Evolutionary conservation across 2,329 filamentous ascomycete species (phyloP), one percentile per base, ranked within the genome.

Genomic region (Pyrenophora graminea): DNA sequence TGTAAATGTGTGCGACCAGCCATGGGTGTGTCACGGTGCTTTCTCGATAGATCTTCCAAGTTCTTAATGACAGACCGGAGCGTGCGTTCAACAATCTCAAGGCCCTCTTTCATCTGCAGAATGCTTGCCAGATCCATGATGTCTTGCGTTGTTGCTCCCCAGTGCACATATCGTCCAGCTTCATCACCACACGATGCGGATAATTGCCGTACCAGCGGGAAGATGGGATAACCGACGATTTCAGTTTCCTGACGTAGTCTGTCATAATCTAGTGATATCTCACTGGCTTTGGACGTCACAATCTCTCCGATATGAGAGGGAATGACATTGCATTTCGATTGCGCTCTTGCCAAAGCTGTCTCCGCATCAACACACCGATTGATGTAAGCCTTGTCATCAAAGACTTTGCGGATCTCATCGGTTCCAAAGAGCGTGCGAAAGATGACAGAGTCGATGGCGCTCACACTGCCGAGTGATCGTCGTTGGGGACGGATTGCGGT

Each of bases 101-200:
- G 66, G 0, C 80, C 81, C 10, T 74, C 58, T 36, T 80, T 78
- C 64, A 83, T 81, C 56, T 84, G 82, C 7, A 84, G 59, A 1
- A 82, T 70, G 10, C 76, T 78, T 0, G 81, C 82, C 0, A 78
- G 69, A 55, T 84, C 82, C 81, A 83, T 83, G 51, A 84, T 83
- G 56, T 84, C 81, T 55, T 84, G 82, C 0, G 82, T 84, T 0
- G 82, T 84, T 1, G 81, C 80, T 7, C 82, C 82, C 81, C 81
- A 83, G 61, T 84, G 81, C 9, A 84, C 76, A 57, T 81, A 83
- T 51, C 76, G 58, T 23, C 69, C 69, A 13, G 64, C 68, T 61
- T 69, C 70, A 2, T 74, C 70, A 3, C 71, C 68, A 15, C 69
- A 68, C 32, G 64, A 64, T 23, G 69, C 67, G 1, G 74, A 74